Percentiles rank a stretch among this genome's conserved stretches.
Conservation (phyloP, 495 filamentous ascomycete species). For the Neurospora sp. region DNA sequence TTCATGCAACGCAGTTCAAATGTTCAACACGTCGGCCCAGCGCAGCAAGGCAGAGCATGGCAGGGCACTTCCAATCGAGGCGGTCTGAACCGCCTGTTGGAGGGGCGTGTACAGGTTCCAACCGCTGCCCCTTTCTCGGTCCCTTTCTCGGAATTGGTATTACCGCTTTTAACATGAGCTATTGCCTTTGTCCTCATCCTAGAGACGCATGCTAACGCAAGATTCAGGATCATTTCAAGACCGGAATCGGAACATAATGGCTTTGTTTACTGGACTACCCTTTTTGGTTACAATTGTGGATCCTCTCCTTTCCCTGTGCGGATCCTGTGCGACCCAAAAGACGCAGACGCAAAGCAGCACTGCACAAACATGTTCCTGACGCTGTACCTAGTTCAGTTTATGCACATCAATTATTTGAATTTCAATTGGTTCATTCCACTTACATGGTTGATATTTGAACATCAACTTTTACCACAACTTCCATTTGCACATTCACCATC, state of each 20-base stretch:
- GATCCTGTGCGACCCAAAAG: background rate
- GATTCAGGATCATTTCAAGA: background rate
- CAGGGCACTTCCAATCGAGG: background rate
- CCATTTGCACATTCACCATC: background rate
- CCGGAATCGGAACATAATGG: background rate
- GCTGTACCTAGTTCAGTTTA: background rate
- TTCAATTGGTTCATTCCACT: background rate
- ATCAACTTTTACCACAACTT: background rate
- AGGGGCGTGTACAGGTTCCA: background rate
- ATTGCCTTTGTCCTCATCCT: fast-evolving
- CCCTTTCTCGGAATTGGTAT: background rate
- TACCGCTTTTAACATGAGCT: background rate
- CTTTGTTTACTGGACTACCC: background rate
- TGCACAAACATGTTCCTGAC: background rate
- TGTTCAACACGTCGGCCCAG: too few relatives aligned
- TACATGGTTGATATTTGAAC: background rate
- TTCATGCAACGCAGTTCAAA: background rate
- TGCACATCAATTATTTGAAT: background rate
- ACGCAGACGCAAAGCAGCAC: background rate
- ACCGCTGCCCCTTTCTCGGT: background rate
- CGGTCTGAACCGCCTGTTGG: background rate
- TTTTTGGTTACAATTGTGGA: background rate
- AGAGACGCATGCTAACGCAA: background rate
- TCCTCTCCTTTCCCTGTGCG: background rate
- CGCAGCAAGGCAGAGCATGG: background rate